Evolutionary conservation across 768 basidiomycete species (phyloP), one percentile per base, ranked within the genome.

Genomic region (Porphyrellus cyaneotinctus): DNA sequence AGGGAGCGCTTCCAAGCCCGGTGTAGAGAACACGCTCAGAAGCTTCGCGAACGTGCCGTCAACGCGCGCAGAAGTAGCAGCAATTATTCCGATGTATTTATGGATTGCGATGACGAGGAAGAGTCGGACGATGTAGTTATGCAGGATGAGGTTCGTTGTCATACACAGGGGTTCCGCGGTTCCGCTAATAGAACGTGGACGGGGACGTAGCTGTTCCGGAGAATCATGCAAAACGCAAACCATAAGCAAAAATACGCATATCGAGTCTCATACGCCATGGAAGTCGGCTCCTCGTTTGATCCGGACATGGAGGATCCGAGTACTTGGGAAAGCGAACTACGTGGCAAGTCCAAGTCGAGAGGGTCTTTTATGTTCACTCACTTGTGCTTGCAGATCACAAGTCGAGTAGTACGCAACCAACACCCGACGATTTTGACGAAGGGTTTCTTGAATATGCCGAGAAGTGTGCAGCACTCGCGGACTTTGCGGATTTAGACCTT

Each of bases 211-310:
- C 73, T 89, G 17, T 88, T 86, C 61, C 73, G 77, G 36, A 77
- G 87, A 44, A 84, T 89, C 26, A 74, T 89, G 67, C 72, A 74
- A 8, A 81, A 78, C 61, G 70, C 79, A 13, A 75, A 74, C 30
- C 72, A 75, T 12, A 82, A 77, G 59, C 64, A 70, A 17, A 71
- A 64, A 3, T 79, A 87, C 61, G 66, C 74, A 2, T 87, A 84
- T 58, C 76, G 79, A 10, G 63, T 86, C 3, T 88, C 85, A 2
- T 89, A 85, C 54, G 76, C 79, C 24, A 63, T 71, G 17, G 85
- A 88, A 52, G 86, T 89, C 4, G 87, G 87, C 6, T 87, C 85
- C 15, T 88, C 87, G 1, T 80, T 87, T 52, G 87, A 89, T 63
- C 87, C 87, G 6, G 81, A 82, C 63, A 69, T 87, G 61, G 85